phyloP scores from a whole-genome alignment of 1,139 yeast species.

The Yamadazyma triangularis region DNA sequence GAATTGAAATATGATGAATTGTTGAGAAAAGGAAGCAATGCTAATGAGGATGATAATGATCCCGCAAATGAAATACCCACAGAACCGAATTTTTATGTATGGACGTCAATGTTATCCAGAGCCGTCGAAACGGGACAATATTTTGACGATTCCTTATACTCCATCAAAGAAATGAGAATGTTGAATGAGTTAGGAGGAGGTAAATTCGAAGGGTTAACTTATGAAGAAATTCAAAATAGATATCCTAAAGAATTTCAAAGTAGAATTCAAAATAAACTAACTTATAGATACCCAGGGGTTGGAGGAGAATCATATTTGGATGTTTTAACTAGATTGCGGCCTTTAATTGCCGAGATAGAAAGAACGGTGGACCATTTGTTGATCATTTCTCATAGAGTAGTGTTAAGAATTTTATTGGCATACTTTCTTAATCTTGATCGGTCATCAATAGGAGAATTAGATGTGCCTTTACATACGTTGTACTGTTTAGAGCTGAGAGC shows the following conservation, averaged over 20 bases:
- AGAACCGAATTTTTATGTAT: slow-evolving; percentile 76
- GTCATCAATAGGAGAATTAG: slow-evolving; percentile 81
- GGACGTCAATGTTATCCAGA: slow-evolving; percentile 86
- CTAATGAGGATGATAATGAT: slow-evolving; percentile 16
- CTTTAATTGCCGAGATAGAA: slow-evolving; percentile 89
- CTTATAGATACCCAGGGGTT: slow-evolving; percentile 90
- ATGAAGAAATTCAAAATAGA: slow-evolving; percentile 67
- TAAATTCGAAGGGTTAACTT: slow-evolving; percentile 81
- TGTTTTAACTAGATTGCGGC: slow-evolving; percentile 83
- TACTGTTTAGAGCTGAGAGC: slow-evolving; percentile 90
- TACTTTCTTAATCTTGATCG: slow-evolving; percentile 84
- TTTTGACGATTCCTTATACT: slow-evolving; percentile 71
- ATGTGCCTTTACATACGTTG: slow-evolving; percentile 87
- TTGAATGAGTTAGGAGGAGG: slow-evolving; percentile 93
- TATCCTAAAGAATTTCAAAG: slow-evolving; percentile 78
- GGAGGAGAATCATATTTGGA: slow-evolving; percentile 97
- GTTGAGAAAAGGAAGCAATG: slow-evolving; percentile 22
- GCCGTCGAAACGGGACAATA: slow-evolving; percentile 73
- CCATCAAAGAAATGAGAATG: slow-evolving; percentile 87
- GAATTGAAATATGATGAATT: slow-evolving; percentile 36
- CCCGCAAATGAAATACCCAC: slow-evolving; percentile 39
- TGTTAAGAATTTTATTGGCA: slow-evolving; percentile 79
- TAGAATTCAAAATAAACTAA: slow-evolving; percentile 68
- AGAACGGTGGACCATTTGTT: slow-evolving; percentile 84
- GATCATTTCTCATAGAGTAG: slow-evolving; percentile 85